A percentile compares a stretch with the other conserved stretches of the same genome.
Evolutionary conservation across 257 asterid species (phyloP).

Genomic region (Nicotiana sylvestris): DNA sequence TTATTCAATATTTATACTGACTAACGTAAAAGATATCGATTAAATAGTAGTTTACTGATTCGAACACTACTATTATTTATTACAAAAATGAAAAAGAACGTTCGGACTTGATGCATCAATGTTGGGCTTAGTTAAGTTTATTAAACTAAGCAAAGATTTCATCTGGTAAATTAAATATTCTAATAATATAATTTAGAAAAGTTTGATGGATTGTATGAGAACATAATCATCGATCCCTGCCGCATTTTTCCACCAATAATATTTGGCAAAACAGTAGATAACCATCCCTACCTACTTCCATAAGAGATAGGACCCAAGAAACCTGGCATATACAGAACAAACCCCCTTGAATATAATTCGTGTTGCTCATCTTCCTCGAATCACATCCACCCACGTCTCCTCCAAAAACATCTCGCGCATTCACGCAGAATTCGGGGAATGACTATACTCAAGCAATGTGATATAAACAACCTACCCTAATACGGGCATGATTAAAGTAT

Average conservation of each 20-base stretch:
- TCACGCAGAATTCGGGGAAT: too few species aligned
- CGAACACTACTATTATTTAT: too few species aligned
- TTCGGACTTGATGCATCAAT: background rate
- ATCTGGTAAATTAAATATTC: background rate
- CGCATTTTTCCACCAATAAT: background rate
- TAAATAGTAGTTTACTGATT: too few species aligned
- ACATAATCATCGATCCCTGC: background rate
- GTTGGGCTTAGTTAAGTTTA: background rate
- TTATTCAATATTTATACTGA: too few species aligned
- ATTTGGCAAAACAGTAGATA: slow-evolving; percentile 29
- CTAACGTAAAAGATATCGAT: too few species aligned
- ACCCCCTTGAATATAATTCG: background rate
- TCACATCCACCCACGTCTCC: slow-evolving; percentile 10
- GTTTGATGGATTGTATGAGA: background rate
- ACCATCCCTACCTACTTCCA: slow-evolving; percentile 34
- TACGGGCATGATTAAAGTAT: too few species aligned
- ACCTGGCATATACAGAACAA: background rate
- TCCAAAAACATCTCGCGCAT: too few species aligned
- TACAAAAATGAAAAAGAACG: background rate
- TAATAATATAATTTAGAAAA: background rate
- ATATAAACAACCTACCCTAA: too few species aligned
- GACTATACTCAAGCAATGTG: too few species aligned
- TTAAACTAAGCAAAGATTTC: background rate
- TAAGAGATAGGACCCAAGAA: background rate
- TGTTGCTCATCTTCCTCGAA: slow-evolving; percentile 9